phyloP scores from a whole-genome alignment of 176 grass and related monocot genomes.

The Oryza punctata region DNA sequence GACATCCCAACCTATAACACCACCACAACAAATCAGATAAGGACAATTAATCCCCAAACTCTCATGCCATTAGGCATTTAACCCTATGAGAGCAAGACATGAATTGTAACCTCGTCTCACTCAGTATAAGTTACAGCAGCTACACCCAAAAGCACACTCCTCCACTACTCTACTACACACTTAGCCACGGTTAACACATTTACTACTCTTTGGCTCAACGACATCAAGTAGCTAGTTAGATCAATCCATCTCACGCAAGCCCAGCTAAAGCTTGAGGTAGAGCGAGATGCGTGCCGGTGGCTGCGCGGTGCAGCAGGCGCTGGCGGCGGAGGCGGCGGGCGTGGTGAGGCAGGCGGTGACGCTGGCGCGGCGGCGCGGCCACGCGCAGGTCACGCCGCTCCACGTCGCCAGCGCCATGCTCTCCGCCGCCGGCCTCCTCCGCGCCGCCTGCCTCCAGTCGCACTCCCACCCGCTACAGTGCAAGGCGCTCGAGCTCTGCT shows the following conservation, averaged over 20 bases:
- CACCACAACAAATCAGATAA: constrained; percentile 21
- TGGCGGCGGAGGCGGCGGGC: constrained; percentile 65
- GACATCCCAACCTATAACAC: background rate
- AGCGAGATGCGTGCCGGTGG: constrained; percentile 69
- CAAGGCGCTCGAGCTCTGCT: constrained; percentile 95
- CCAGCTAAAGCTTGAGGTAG: background rate
- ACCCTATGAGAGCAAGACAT: background rate
- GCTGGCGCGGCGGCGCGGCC: constrained; percentile 70
- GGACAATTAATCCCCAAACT: constrained; percentile 1
- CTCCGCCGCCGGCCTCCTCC: constrained; percentile 58
- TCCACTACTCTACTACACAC: background rate
- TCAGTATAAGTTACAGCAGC: constrained; percentile 7
- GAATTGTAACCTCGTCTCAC: background rate
- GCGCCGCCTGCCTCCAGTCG: constrained; percentile 77
- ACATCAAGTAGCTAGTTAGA: background rate
- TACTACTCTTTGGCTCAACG: background rate
- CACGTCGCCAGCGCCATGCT: constrained; percentile 93
- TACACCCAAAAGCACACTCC: background rate
- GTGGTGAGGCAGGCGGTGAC: constrained; percentile 74
- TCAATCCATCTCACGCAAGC: background rate
- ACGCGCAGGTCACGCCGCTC: constrained; percentile 92
- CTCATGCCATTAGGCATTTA: background rate
- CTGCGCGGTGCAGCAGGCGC: constrained; percentile 84
- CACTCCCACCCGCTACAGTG: constrained; percentile 96
- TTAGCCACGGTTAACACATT: background rate